Evolutionary conservation across 768 basidiomycete genomes (phyloP).

Genomic region (Leccinum pellstonianum): DNA sequence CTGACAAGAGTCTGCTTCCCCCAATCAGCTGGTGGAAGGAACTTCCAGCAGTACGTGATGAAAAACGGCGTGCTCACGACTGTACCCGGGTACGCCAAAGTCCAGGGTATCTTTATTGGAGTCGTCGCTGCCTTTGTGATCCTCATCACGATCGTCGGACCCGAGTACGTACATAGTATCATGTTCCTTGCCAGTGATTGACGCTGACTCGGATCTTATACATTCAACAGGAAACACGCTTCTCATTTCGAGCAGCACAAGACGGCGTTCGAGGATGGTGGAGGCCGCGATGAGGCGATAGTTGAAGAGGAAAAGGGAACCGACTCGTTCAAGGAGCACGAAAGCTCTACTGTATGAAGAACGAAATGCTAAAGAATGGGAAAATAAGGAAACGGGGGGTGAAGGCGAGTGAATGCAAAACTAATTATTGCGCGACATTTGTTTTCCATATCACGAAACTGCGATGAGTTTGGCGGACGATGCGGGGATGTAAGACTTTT

Average conservation of each 20-base stretch:
- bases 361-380: neutral
- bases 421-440: no score
- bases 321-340: slow-evolving; percentile 11
- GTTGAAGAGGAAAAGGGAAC: slow-evolving; percentile 23
- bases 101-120: slow-evolving; percentile 88
- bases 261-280: slow-evolving; percentile 77
- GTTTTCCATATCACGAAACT: no score
- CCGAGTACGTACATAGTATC: slow-evolving; percentile 52
- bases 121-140: slow-evolving; percentile 76
- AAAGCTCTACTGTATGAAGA: slow-evolving; percentile 1
- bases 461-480: no score
- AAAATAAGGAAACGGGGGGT: no score
- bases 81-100: slow-evolving; percentile 68
- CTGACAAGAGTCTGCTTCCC: neutral
- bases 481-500: no score
- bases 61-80: slow-evolving; percentile 37
- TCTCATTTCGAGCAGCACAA: slow-evolving; percentile 84
- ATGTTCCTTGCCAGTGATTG: no score
- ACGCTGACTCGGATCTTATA: neutral
- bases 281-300: slow-evolving; percentile 46
- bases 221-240: slow-evolving; percentile 56
- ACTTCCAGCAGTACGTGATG: slow-evolving; percentile 50
- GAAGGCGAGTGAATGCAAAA: no score
- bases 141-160: slow-evolving; percentile 73
- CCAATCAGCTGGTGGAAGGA: slow-evolving; percentile 56